A percentile compares a stretch with the other conserved stretches of the same genome.
phyloP scores from a whole-genome alignment of 768 basidiomycete species.

The Rossbeevera mucosa region DNA sequence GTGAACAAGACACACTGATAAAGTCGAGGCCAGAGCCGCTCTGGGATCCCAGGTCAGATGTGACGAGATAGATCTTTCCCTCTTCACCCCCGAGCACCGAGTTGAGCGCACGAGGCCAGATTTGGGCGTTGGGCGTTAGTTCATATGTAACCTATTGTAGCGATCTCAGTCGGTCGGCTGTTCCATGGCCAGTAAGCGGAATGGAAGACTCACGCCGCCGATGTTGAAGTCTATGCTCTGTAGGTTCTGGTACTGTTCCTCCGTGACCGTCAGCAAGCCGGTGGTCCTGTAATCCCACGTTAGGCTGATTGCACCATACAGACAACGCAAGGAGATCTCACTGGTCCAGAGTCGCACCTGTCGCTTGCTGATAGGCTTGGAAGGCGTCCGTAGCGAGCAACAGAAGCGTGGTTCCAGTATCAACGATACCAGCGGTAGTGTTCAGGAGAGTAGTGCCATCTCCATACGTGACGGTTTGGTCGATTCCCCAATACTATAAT shows the following conservation, averaged over 20 bases:
- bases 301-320: neutral
- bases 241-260: conserved; percentile 43
- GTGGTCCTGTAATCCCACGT: conserved; percentile 35
- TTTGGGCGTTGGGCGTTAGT: conserved; percentile 61
- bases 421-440: conserved; percentile 45
- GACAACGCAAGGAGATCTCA: conserved; percentile 19
- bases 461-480: conserved; percentile 37
- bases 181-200: neutral
- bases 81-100: conserved; percentile 48
- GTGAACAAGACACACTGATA: conserved; percentile 44
- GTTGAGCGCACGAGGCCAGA: conserved; percentile 63
- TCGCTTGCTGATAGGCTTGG: conserved; percentile 50
- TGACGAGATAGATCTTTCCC: conserved; percentile 51
- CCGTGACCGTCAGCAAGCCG: conserved; percentile 53
- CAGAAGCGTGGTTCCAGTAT: conserved; percentile 48
- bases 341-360: conserved; percentile 50
- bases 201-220: conserved; percentile 32
- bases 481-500: conserved; percentile 44
- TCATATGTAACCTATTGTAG: conserved; percentile 43
- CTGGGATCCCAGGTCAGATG: conserved; percentile 45
- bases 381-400: conserved; percentile 59
- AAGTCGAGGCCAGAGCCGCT: conserved; percentile 62
- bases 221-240: conserved; percentile 52
- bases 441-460: conserved; percentile 29
- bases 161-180: neutral